Percentiles rank a stretch among this genome's conserved stretches.
Evolutionary conservation across 2,329 filamentous ascomycete species (phyloP).

Genomic region (Periconia macrospinosa): DNA sequence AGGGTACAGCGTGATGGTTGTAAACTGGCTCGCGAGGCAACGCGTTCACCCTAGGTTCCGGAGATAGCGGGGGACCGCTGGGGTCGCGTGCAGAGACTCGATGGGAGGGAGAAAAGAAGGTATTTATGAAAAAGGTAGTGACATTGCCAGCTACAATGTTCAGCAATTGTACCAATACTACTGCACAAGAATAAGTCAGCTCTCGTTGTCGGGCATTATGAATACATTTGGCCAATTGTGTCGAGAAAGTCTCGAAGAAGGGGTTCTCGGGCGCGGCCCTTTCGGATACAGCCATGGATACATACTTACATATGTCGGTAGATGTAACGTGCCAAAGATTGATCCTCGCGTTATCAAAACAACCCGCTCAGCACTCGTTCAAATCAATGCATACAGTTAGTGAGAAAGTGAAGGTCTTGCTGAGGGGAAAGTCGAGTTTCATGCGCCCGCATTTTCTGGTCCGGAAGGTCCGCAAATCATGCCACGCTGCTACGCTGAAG

Average conservation of each 20-base stretch:
- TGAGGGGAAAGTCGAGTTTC: too few relatives aligned
- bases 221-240: background rate
- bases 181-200: background rate
- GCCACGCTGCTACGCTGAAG: too few relatives aligned
- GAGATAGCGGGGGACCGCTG: background rate
- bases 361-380: too few relatives aligned
- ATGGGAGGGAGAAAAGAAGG: background rate
- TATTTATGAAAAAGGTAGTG: background rate
- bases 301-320: too few relatives aligned
- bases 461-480: too few relatives aligned
- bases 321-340: too few relatives aligned
- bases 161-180: background rate
- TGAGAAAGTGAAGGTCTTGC: too few relatives aligned
- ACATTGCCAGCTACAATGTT: background rate
- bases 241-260: background rate
- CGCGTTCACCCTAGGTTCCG: background rate
- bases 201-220: background rate
- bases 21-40: background rate
- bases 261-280: too few relatives aligned
- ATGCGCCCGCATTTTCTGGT: too few relatives aligned
- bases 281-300: too few relatives aligned
- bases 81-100: background rate
- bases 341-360: too few relatives aligned
- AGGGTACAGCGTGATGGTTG: background rate
- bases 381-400: too few relatives aligned